Percentiles rank a stretch among this genome's conserved stretches.
These are phyloP conservation scores for Rhizophora apiculata DNA, from an alignment of 345 rosid genomes.

Conservation along the genomic window DNA sequence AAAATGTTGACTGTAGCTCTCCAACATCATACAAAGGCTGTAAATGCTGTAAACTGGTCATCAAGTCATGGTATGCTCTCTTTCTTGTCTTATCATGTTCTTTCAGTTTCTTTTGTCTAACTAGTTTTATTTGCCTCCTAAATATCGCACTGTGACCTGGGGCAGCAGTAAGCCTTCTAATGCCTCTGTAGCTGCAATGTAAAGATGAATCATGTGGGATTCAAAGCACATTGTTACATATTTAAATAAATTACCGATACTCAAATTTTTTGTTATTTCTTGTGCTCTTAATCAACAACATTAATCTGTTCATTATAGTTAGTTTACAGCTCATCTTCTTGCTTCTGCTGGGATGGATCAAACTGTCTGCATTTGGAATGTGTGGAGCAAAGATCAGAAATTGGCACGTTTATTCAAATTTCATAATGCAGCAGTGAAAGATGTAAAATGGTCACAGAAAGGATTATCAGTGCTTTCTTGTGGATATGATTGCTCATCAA, in stretches of 20 bases:
- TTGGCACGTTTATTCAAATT: conserved; percentile 49
- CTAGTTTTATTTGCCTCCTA: not conserved
- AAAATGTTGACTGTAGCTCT: conserved; percentile 48
- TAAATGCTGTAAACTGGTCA: conserved; percentile 72
- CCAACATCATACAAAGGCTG: conserved; percentile 59
- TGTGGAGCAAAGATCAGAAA: conserved; percentile 64
- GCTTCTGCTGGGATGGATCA: conserved; percentile 88
- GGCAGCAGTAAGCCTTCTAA: not conserved
- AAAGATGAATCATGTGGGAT: not conserved
- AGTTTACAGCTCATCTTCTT: conserved; percentile 81
- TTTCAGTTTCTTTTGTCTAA: not conserved
- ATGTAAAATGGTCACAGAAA: conserved; percentile 65
- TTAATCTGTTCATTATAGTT: conserved; percentile 49
- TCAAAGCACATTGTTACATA: not conserved
- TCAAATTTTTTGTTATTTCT: not conserved
- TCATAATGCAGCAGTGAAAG: conserved; percentile 68
- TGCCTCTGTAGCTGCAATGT: not conserved
- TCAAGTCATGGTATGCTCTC: conserved; percentile 56
- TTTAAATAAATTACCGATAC: not conserved
- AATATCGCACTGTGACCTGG: not conserved
- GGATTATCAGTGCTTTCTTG: conserved; percentile 65
- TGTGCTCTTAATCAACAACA: conserved; percentile 14
- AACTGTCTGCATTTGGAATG: conserved; percentile 67
- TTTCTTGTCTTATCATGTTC: not conserved
- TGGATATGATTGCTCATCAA: conserved; percentile 70